Evolutionary conservation across 139 green algal genomes (phyloP), one percentile per base, ranked within the genome.

Genomic region (Chlorella sp.): DNA sequence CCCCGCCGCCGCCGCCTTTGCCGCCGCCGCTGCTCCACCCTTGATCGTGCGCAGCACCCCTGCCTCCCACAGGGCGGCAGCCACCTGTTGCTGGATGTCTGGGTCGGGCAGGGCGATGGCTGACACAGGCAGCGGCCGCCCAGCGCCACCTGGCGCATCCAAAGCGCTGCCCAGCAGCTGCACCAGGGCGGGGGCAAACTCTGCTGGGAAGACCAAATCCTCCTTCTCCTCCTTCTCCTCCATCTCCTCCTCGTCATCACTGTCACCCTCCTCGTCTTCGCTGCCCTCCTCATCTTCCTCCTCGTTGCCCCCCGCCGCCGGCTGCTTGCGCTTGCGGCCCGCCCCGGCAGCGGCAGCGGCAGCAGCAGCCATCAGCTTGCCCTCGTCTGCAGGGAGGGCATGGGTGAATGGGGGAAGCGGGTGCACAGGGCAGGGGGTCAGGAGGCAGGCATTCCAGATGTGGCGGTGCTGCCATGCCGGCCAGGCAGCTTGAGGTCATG

Each of bases 161-260:
- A n/a, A 2, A 24, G 85, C 85, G 48, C 39, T 82, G 66, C 66
- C 68, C 88, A 91, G 81, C 81, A 91, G 53, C 69, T 89, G 81
- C 82, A 88, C 80, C 75, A 91, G 69, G 9, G 88, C 88, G 28
- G 69, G 69, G 2, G 69, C 68, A 84, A 89, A 91, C 28, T 75
- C 75, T 14, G 82, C 82, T 2, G 88, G 88, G 71, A 91, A 91
- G 18, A 91, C 82, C 37, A 85, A 18, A 34, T 91, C 88, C 30
- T 68, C 68, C 34, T 57, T 40, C 5, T 61, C 48, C 3, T n/a
- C 53, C 36, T 71, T 34, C 1, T 53, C 71, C 0, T 37, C 85
- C 53, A 32, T 40, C 14, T 57, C 36, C 9, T 42, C 57, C 21
- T 66, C 73, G 15, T 42, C 76, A 1, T 39, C 48, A 48, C 32